These are phyloP conservation scores for Pseudevernia furfuracea DNA, from an alignment of 495 filamentous ascomycete species.

Conservation along the genomic window DNA sequence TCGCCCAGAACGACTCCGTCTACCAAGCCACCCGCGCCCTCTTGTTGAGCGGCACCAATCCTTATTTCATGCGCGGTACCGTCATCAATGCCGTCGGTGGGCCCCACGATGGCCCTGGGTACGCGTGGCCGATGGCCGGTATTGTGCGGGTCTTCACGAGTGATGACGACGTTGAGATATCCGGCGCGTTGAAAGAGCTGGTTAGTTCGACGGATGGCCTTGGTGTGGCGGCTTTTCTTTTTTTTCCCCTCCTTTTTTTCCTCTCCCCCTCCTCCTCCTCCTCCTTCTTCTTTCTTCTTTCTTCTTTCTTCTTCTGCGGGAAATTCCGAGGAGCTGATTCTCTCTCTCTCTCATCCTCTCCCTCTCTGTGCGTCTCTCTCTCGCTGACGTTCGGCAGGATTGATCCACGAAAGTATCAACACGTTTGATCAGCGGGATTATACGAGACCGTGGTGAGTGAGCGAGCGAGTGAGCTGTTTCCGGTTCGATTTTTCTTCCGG, in stretches of 20 bases:
- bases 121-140: conserved; percentile 51
- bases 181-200: conserved; percentile 37
- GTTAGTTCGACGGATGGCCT: conserved; percentile 43
- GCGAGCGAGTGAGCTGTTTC: too few species aligned
- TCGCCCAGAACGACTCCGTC: conserved; percentile 33
- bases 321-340: too few species aligned
- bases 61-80: conserved; percentile 50
- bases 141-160: conserved; percentile 52
- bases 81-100: conserved; percentile 47
- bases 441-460: conserved; percentile 59
- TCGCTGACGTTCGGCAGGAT: conserved; percentile 29
- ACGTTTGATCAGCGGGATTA: conserved; percentile 42
- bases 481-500: too few species aligned
- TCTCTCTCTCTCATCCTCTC: not conserved
- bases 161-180: conserved; percentile 46
- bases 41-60: conserved; percentile 42
- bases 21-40: conserved; percentile 45
- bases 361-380: not conserved
- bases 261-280: not conserved
- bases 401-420: conserved; percentile 56
- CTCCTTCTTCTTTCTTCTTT: not conserved
- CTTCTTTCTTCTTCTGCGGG: not conserved
- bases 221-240: not conserved
- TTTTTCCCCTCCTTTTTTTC: not conserved
- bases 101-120: conserved; percentile 48